These are phyloP conservation scores for Paralagenidium karlingii DNA, from an alignment of 352 stramenopile species.

Conservation along the genomic window DNA sequence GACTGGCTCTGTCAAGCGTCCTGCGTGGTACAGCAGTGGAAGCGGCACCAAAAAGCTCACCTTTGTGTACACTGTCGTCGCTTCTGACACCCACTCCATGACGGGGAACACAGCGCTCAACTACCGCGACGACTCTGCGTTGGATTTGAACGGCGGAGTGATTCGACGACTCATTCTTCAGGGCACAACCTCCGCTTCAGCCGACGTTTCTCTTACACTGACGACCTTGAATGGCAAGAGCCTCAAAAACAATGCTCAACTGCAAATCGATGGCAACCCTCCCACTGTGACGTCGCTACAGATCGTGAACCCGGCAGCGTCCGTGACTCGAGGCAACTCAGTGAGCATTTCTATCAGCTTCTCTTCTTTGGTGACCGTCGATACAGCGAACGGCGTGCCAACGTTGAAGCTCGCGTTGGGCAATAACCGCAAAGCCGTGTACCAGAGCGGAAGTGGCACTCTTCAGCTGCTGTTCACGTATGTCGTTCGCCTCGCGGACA, in stretches of 20 bases:
- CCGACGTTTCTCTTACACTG: constrained; percentile 20
- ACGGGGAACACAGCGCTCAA: constrained; percentile 38
- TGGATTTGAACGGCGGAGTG: constrained; percentile 52
- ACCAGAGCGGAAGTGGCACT: constrained; percentile 34
- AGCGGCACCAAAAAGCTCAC: constrained; percentile 40
- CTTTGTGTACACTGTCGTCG: constrained; percentile 62
- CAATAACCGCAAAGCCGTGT: constrained; percentile 43
- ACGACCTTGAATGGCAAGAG: constrained; percentile 20
- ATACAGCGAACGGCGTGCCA: constrained; percentile 34
- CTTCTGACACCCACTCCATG: constrained; percentile 34
- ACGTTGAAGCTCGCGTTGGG: constrained; percentile 44
- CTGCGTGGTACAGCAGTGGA: constrained; percentile 46
- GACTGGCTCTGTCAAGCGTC: constrained; percentile 50
- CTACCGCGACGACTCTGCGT: constrained; percentile 39
- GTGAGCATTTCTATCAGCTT: constrained; percentile 58
- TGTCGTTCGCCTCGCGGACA: constrained; percentile 43
- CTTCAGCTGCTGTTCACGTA: constrained; percentile 50
- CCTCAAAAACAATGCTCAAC: constrained; percentile 29
- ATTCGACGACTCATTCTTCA: constrained; percentile 30
- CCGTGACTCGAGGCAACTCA: constrained; percentile 22
- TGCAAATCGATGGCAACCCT: constrained; percentile 36
- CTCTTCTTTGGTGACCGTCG: constrained; percentile 32
- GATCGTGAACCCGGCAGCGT: constrained; percentile 18
- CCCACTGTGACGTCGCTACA: constrained; percentile 27
- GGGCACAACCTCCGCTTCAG: constrained; percentile 8